These are phyloP conservation scores for Chaetomium olivaceum DNA, from an alignment of 2,329 filamentous ascomycete genomes.

Conservation along the genomic window DNA sequence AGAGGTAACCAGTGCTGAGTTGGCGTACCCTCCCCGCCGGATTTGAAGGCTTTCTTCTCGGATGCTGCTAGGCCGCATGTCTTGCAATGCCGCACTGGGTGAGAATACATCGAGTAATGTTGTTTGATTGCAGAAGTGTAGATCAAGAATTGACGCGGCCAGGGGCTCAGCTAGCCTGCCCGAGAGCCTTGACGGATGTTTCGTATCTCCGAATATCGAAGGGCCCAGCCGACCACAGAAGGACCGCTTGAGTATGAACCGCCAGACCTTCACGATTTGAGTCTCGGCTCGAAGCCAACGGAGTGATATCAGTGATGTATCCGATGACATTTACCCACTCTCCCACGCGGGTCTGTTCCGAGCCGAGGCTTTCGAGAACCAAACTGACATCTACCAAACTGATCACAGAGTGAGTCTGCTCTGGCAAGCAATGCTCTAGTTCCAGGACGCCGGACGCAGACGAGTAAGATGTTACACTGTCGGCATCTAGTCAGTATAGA, in stretches of 20 bases:
- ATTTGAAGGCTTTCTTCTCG: background rate
- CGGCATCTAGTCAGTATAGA: conserved; percentile 17
- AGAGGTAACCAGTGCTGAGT: background rate
- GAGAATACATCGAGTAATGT: background rate
- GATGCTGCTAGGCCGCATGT: background rate
- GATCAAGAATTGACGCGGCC: background rate
- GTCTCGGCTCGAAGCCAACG: conserved; percentile 16
- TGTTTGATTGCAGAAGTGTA: no score
- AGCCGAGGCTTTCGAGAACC: conserved; percentile 64
- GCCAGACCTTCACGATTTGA: conserved; percentile 7
- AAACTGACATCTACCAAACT: conserved; percentile 71
- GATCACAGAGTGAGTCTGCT: conserved; percentile 41
- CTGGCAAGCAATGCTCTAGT: conserved; percentile 68
- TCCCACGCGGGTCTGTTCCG: conserved; percentile 68
- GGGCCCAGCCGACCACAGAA: conserved; percentile 75
- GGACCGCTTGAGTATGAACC: conserved; percentile 67
- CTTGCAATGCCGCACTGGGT: background rate
- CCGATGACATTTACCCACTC: conserved; percentile 89
- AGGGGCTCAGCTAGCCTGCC: background rate
- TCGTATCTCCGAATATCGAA: conserved; percentile 74
- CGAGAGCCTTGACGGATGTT: conserved; percentile 46
- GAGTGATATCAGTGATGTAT: conserved; percentile 55
- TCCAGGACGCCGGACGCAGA: conserved; percentile 60
- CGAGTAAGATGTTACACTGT: conserved; percentile 54
- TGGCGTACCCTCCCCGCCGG: background rate